These are phyloP conservation scores for Thymus mandschuricus DNA, from an alignment of 257 asterid species.

Conservation along the genomic window DNA sequence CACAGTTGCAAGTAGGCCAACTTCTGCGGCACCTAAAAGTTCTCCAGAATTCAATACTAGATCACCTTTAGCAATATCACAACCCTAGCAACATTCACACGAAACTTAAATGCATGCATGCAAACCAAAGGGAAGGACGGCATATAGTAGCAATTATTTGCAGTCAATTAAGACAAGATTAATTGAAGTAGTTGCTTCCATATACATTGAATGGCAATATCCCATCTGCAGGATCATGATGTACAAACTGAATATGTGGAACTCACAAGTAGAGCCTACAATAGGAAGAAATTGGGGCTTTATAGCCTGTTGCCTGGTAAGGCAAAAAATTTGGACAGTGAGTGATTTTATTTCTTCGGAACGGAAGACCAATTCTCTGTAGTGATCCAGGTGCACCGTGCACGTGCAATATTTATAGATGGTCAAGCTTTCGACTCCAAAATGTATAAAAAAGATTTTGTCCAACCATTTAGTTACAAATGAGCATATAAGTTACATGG, in stretches of 20 bases:
- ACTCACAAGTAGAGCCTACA: slow-evolving; percentile 17
- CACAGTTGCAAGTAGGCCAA: slow-evolving; percentile 90
- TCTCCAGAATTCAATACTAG: slow-evolving; percentile 85
- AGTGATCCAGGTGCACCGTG: background rate
- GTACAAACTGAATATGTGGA: slow-evolving; percentile 20
- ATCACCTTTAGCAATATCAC: slow-evolving; percentile 78
- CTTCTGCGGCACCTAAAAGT: slow-evolving; percentile 78
- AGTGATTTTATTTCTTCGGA: slow-evolving; percentile 1
- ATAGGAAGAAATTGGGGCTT: slow-evolving; percentile 14
- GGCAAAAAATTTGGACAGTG: background rate
- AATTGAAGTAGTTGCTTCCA: slow-evolving; percentile 14
- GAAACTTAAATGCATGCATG: slow-evolving; percentile 8
- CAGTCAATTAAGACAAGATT: slow-evolving; percentile 5
- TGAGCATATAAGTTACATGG: background rate
- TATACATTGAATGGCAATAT: slow-evolving; percentile 13
- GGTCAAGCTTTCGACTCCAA: slow-evolving; percentile 8
- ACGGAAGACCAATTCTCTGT: slow-evolving; percentile 9
- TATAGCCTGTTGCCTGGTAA: background rate
- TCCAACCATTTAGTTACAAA: background rate
- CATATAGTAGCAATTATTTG: slow-evolving; percentile 24
- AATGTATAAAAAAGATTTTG: background rate
- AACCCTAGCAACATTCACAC: slow-evolving; percentile 57
- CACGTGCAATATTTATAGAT: slow-evolving; percentile 14
- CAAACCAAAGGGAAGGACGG: slow-evolving; percentile 24
- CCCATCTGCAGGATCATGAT: slow-evolving; percentile 16